phyloP scores from a whole-genome alignment of 1,284 basidiomycete species.

The Coniferiporia sulphurascens region DNA sequence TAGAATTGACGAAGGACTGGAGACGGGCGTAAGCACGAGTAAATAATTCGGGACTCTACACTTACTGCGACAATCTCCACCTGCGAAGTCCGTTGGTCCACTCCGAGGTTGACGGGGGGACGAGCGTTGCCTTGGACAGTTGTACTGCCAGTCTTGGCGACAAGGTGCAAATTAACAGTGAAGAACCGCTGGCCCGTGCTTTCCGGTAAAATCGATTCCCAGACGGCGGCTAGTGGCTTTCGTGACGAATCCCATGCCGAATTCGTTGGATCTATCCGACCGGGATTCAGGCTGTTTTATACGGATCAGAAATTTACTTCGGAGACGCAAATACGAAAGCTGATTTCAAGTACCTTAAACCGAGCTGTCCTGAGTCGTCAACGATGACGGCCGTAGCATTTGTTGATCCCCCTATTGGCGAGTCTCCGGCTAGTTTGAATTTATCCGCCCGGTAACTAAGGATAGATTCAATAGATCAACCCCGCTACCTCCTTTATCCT shows the following conservation, averaged over 20 bases:
- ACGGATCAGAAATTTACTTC: background rate
- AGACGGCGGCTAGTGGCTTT: conserved; percentile 58
- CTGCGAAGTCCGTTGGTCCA: conserved; percentile 46
- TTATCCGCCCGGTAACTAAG: conserved; percentile 45
- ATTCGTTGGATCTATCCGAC: conserved; percentile 55
- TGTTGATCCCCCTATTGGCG: conserved; percentile 43
- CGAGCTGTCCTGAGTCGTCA: conserved; percentile 34
- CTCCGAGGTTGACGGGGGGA: conserved; percentile 52
- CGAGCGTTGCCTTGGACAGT: conserved; percentile 53
- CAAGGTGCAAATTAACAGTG: conserved; percentile 58
- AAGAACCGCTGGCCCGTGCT: conserved; percentile 42
- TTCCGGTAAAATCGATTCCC: conserved; percentile 36
- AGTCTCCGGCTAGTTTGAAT: conserved; percentile 42
- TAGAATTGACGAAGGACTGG: conserved; percentile 46
- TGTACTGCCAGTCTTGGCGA: conserved; percentile 54
- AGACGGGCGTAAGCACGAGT: background rate
- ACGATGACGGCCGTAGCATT: conserved; percentile 40
- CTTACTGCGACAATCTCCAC: conserved; percentile 44
- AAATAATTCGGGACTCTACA: background rate
- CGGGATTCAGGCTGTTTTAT: conserved; percentile 51
- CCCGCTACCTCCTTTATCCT: no score
- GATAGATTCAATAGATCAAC: background rate
- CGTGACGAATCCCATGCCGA: conserved; percentile 53
- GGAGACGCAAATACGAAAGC: background rate
- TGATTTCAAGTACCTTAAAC: conserved; percentile 39